These are phyloP conservation scores for Choiromyces venosus DNA, from an alignment of 495 filamentous ascomycete species.

Conservation along the genomic window DNA sequence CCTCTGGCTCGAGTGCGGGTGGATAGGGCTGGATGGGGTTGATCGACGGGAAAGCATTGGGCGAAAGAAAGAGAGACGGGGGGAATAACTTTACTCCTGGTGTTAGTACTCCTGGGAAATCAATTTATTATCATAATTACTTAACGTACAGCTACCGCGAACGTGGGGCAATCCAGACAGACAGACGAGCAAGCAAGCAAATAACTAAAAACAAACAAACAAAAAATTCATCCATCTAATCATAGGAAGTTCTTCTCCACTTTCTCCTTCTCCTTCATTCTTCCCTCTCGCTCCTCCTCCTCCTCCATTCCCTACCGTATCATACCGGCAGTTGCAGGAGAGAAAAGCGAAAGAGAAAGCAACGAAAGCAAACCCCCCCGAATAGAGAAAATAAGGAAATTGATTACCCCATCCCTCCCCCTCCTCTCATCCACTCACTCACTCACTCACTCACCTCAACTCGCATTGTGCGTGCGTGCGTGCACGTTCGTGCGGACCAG, in stretches of 20 bases:
- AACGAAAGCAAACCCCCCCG: neutral
- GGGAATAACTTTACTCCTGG: neutral
- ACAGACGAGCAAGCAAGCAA: neutral
- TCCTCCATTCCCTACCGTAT: neutral
- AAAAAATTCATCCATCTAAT: neutral
- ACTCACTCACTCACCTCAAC: neutral
- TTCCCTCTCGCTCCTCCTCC: neutral
- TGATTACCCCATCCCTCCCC: neutral
- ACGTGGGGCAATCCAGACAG: neutral
- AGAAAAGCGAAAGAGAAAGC: neutral
- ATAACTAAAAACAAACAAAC: neutral
- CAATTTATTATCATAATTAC: slow-evolving; percentile 6
- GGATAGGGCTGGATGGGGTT: neutral
- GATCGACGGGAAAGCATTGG: neutral
- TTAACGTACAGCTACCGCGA: neutral
- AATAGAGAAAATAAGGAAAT: neutral
- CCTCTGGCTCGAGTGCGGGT: neutral
- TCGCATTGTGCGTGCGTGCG: neutral
- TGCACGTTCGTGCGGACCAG: neutral
- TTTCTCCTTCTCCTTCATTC: neutral
- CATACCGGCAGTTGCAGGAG: too few species aligned
- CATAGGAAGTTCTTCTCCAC: neutral
- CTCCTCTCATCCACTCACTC: neutral
- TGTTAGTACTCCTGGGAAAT: neutral
- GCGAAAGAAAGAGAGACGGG: neutral